Evolutionary conservation across 2,329 filamentous ascomycete genomes (phyloP).

Genomic region (Diaporthe sp.): DNA sequence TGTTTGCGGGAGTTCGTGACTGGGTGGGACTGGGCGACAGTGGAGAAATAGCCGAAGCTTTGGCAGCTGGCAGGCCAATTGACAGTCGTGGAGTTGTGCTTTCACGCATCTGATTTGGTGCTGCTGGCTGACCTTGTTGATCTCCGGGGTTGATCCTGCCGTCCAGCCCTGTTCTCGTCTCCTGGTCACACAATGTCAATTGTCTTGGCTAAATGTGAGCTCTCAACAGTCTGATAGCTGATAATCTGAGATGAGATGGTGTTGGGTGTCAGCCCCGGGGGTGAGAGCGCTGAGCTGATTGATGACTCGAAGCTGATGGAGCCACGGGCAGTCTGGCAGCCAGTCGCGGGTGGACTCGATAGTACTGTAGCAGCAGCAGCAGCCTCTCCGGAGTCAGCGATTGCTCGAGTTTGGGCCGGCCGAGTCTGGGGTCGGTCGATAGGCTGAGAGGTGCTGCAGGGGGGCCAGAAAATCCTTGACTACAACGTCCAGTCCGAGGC

Average conservation of each 20-base stretch:
- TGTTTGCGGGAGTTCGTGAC: conserved; percentile 7
- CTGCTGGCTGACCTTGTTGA: neutral
- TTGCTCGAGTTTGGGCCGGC: conserved; percentile 25
- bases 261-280: neutral
- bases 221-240: neutral
- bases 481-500: conserved; percentile 9
- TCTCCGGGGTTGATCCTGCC: conserved; percentile 16
- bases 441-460: conserved; percentile 36
- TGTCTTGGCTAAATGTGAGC: neutral
- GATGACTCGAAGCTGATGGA: conserved; percentile 15
- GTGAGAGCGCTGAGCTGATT: neutral
- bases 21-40: conserved; percentile 12
- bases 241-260: conserved; percentile 4
- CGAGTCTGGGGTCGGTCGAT: conserved; percentile 37
- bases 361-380: neutral
- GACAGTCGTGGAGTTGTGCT: conserved; percentile 18
- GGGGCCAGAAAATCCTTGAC: neutral
- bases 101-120: conserved; percentile 8
- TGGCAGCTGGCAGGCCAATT: conserved; percentile 33
- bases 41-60: conserved; percentile 29
- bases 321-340: neutral
- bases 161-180: neutral
- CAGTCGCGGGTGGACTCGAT: neutral
- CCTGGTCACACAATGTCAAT: neutral
- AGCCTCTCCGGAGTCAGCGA: neutral